Evolutionary conservation across 1,139 yeast species (phyloP), one percentile per base, ranked within the genome.

Genomic region (Suhomyces maxii): DNA sequence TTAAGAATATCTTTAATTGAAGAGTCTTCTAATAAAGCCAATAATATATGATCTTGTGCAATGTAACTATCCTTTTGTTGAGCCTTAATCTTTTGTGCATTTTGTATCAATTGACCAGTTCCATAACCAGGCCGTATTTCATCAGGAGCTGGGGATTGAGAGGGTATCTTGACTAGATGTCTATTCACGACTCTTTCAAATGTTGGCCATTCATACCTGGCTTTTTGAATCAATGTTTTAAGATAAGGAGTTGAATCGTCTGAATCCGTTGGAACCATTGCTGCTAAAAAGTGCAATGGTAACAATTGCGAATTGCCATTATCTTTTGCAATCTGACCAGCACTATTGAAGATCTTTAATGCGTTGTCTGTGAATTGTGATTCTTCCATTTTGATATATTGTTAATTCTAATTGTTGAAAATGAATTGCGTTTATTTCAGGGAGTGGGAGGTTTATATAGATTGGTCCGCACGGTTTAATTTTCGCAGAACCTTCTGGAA

Each of bases 301-400:
- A 82, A 71, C 52, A 95, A 74, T 60, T 89, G 95, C 9, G 95
- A 76, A 67, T 93, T 91, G 46, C 86, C 77, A 61, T 89, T 90
- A 54, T 89, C 95, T 59, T 82, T 79, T 36, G 97, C 97, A 52
- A 93, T 69, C 62, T 86, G 82, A 50, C 84, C 82, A 45, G 98
- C 96, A 61, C 80, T 78, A 58, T 86, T 85, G 43, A 95, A 77
- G 53, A 91, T 82, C 51, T 80, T 83, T 60, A 89, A 81, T 42
- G 97, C 98, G 68, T 95, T 88, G 65, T 95, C 98, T 51, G 99
- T 93, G 58, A 89, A 86, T 73, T 85, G 88, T 47, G 90, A 74
- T 65, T 86, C 85, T 63, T 83, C 80, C 80, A 76, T 75, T 45
- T 39, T 57, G 51, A 10, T 26, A 10, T 12, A 32, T 28, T 9